A percentile compares a stretch with the other conserved stretches of the same genome.
Evolutionary conservation across 2,329 filamentous ascomycete genomes (phyloP).

Genomic region (Chaetomium globosum): DNA sequence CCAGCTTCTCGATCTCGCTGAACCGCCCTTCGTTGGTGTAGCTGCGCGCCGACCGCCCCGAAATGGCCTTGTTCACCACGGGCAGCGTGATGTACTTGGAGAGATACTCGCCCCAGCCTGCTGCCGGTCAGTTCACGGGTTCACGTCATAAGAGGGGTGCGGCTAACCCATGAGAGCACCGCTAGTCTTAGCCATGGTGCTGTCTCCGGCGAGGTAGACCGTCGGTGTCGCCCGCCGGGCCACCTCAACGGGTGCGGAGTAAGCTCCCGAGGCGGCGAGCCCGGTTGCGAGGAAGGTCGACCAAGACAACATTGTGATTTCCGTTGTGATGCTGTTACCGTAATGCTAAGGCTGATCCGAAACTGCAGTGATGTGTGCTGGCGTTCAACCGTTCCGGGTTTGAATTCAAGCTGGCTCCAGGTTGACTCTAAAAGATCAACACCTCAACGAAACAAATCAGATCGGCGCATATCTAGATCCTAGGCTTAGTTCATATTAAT

Average conservation of each 20-base stretch:
- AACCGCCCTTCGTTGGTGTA: conserved; percentile 66
- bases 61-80: conserved; percentile 64
- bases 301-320: conserved; percentile 24
- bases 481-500: conserved; percentile 4
- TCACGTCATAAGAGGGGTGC: not conserved
- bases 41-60: conserved; percentile 63
- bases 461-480: not conserved
- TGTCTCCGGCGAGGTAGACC: conserved; percentile 58
- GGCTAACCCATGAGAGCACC: conserved; percentile 34
- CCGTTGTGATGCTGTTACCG: not conserved
- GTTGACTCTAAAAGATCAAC: not conserved
- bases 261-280: conserved; percentile 23
- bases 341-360: not conserved
- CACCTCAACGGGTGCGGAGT: conserved; percentile 26
- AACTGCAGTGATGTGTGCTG: not conserved
- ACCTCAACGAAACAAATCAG: not conserved
- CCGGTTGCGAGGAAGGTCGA: conserved; percentile 19
- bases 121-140: not conserved
- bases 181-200: conserved; percentile 54
- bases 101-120: conserved; percentile 62
- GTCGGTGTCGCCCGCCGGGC: conserved; percentile 39
- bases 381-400: not conserved
- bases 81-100: conserved; percentile 49
- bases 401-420: not conserved
- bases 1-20: conserved; percentile 52